Evolutionary conservation across 768 basidiomycete species (phyloP).

Genomic region (Lactarius quietus): DNA sequence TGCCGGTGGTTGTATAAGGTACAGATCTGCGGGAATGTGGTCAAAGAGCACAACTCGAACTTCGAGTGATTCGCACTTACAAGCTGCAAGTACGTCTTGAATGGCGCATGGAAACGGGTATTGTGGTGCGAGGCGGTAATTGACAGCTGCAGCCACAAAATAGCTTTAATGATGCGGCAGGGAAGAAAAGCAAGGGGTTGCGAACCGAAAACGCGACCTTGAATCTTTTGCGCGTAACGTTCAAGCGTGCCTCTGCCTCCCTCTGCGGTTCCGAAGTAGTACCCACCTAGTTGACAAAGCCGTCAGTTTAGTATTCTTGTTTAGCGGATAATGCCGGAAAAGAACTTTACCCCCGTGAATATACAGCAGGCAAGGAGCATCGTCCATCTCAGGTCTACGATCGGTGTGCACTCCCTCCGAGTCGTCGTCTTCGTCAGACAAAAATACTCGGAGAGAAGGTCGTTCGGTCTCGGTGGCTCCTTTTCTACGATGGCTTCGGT

Average conservation of each 20-base stretch:
- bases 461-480: neutral
- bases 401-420: slow-evolving; percentile 35
- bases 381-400: slow-evolving; percentile 64
- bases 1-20: slow-evolving; percentile 81
- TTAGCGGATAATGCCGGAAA: slow-evolving; percentile 23
- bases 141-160: slow-evolving; percentile 48
- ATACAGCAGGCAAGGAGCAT: slow-evolving; percentile 83
- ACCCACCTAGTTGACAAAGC: slow-evolving; percentile 51
- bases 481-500: slow-evolving; percentile 53
- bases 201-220: slow-evolving; percentile 77
- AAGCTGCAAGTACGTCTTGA: slow-evolving; percentile 84
- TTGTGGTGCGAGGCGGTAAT: slow-evolving; percentile 85
- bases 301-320: neutral
- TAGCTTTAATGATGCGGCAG: neutral
- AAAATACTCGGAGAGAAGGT: neutral
- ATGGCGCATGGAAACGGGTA: slow-evolving; percentile 93
- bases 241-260: slow-evolving; percentile 68
- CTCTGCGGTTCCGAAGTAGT: slow-evolving; percentile 76
- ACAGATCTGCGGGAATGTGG: slow-evolving; percentile 58
- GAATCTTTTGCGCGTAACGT: slow-evolving; percentile 86
- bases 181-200: slow-evolving; percentile 20
- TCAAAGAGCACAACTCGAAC: neutral
- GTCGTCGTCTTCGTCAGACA: slow-evolving; percentile 26
- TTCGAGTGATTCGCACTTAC: slow-evolving; percentile 39
- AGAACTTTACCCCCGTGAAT: slow-evolving; percentile 59